Conservation (phyloP, 2,329 filamentous ascomycete genomes). For the Escovopsis sp. region DNA sequence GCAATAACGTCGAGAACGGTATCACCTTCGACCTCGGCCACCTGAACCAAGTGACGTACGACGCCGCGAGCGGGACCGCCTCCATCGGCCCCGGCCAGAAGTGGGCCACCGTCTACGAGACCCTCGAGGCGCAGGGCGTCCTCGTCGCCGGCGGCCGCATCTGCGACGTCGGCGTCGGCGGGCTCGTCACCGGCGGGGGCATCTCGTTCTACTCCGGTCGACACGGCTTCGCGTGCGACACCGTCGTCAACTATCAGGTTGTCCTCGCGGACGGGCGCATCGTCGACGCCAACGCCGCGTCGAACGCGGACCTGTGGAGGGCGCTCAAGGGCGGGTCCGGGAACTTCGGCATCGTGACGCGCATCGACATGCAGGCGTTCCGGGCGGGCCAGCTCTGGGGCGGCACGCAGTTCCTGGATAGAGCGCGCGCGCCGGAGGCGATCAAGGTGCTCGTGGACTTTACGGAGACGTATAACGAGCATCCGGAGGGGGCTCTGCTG, state of each 20-base stretch:
- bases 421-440: constrained; percentile 4
- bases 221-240: constrained; percentile 32
- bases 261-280: constrained; percentile 31
- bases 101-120: constrained; percentile 19
- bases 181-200: constrained; percentile 14
- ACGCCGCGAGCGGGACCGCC: constrained; percentile 17
- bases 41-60: constrained; percentile 7
- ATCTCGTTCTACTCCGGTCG: constrained; percentile 14
- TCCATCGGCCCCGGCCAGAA: constrained; percentile 27
- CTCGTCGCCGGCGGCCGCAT: constrained; percentile 28
- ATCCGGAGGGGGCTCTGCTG: constrained; percentile 8
- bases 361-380: constrained; percentile 11
- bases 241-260: constrained; percentile 27
- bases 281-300: constrained; percentile 20
- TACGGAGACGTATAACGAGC: constrained; percentile 8
- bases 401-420: constrained; percentile 6
- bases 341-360: constrained; percentile 23
- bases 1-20: constrained; percentile 8
- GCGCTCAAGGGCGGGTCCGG: constrained; percentile 28
- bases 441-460: constrained; percentile 5
- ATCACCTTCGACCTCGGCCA: constrained; percentile 9
- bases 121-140: constrained; percentile 16
- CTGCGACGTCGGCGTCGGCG: constrained; percentile 16
- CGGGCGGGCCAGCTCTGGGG: constrained; percentile 8
- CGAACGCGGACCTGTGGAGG: constrained; percentile 27